Conservation (phyloP, 2,329 filamentous ascomycete species). For the Sporothrix variecibatus region DNA sequence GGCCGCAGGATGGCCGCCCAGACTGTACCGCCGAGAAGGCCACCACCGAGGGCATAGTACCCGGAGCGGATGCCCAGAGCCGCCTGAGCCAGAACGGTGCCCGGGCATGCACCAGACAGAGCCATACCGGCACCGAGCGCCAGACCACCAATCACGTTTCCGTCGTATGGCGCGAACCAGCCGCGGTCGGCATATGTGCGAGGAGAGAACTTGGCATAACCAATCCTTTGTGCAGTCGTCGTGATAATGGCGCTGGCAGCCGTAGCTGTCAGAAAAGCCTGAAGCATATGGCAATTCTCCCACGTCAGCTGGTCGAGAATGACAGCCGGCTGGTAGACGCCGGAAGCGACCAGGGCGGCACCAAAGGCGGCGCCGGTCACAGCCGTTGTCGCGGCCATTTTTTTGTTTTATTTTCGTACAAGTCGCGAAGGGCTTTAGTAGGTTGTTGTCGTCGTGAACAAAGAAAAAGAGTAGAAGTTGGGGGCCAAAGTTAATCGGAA, state of each 20-base stretch:
- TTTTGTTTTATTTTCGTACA: not conserved
- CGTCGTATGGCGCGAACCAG: slow-evolving; percentile 59
- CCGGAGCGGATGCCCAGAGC: slow-evolving; percentile 56
- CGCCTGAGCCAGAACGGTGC: slow-evolving; percentile 63
- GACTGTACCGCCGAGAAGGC: slow-evolving; percentile 55
- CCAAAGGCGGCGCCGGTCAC: slow-evolving; percentile 62
- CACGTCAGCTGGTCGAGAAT: slow-evolving; percentile 63
- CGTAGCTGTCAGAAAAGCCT: slow-evolving; percentile 64
- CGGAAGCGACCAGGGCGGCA: slow-evolving; percentile 60
- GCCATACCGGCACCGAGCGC: slow-evolving; percentile 68
- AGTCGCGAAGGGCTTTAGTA: not conserved
- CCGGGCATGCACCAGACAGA: slow-evolving; percentile 65
- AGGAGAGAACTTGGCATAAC: slow-evolving; percentile 48
- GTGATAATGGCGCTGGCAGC: slow-evolving; percentile 58
- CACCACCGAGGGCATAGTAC: slow-evolving; percentile 55
- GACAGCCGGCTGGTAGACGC: slow-evolving; percentile 60
- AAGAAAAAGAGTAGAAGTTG: not conserved
- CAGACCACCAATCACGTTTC: slow-evolving; percentile 64
- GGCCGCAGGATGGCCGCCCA: slow-evolving; percentile 50
- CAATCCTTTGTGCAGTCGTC: slow-evolving; percentile 46
- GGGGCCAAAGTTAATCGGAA: not conserved
- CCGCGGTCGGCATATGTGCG: slow-evolving; percentile 55
- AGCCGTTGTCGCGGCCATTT: slow-evolving; percentile 36
- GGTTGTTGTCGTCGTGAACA: not conserved
- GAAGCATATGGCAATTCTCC: slow-evolving; percentile 65